A percentile compares a stretch with the other conserved stretches of the same genome.
Evolutionary conservation across 106 monocot species (phyloP).

Genomic region (Alisma plantagoaquatica): DNA sequence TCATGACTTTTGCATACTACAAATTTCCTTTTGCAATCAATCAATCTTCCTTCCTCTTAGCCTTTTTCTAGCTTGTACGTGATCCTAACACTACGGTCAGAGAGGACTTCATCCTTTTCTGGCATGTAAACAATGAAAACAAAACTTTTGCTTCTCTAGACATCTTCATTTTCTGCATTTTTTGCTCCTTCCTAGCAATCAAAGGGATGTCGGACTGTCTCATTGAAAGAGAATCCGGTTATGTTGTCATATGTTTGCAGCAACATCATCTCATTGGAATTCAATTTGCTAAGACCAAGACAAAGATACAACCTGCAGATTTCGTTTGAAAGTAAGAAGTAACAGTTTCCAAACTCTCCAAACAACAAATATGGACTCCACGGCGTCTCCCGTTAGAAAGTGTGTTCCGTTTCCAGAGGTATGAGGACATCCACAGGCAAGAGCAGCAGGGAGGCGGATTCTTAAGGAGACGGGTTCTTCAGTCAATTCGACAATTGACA

Average conservation of each 20-base stretch:
- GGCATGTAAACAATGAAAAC: constrained; percentile 78
- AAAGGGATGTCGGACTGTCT: constrained; percentile 5
- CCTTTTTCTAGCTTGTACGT: constrained; percentile 89
- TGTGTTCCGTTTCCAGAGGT: no score
- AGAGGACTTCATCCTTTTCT: constrained; percentile 92
- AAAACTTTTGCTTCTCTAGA: constrained; percentile 71
- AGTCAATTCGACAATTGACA: no score
- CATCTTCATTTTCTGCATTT: constrained; percentile 32
- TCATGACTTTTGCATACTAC: constrained; percentile 45
- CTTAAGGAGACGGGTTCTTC: no score
- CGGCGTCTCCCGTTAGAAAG: no score
- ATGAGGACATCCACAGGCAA: no score
- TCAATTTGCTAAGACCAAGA: no score
- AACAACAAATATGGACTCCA: no score
- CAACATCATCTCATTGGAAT: constrained; percentile 46
- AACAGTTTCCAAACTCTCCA: no score
- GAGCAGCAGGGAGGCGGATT: no score
- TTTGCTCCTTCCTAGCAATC: constrained; percentile 12
- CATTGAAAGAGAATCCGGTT: constrained; percentile 44
- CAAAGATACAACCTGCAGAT: no score
- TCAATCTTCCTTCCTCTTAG: constrained; percentile 96
- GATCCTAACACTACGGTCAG: constrained; percentile 88
- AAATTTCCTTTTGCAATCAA: constrained; percentile 75
- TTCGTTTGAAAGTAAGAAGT: no score
- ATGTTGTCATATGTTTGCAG: constrained; percentile 33